Conservation (phyloP, 2,329 filamentous ascomycete genomes). For the Cladosporium sp. region DNA sequence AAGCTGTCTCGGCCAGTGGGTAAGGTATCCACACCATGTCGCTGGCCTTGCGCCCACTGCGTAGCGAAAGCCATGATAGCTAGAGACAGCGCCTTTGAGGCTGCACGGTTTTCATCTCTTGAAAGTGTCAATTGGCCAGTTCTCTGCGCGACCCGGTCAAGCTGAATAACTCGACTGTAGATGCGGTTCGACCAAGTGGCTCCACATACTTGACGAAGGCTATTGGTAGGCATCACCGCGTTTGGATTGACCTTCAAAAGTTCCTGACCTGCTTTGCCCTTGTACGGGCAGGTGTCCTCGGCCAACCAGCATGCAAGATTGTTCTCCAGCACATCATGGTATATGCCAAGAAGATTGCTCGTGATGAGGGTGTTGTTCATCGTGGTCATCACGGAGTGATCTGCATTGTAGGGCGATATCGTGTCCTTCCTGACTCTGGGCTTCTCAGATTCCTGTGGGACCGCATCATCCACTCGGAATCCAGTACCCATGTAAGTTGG, state of each 20-base stretch:
- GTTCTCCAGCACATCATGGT: constrained; percentile 5
- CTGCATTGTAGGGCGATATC: background rate
- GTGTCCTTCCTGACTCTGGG: background rate
- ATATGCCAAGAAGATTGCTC: constrained; percentile 3
- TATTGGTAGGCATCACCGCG: background rate
- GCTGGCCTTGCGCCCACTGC: constrained; percentile 1
- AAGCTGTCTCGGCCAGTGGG: background rate
- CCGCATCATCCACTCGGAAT: background rate
- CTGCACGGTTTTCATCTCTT: background rate
- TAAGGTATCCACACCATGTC: background rate
- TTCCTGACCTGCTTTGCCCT: background rate
- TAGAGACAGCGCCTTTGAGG: background rate
- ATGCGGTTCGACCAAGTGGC: constrained; percentile 4
- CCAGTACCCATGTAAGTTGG: background rate
- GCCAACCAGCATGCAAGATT: constrained; percentile 3
- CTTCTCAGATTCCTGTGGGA: background rate
- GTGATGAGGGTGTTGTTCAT: constrained; percentile 2
- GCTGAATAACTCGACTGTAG: background rate
- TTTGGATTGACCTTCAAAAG: background rate
- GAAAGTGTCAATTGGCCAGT: background rate
- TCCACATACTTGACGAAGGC: background rate
- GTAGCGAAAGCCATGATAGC: constrained; percentile 5
- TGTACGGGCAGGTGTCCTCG: constrained; percentile 3
- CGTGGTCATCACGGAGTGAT: background rate
- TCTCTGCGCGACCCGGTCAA: background rate